Evolutionary conservation across 176 grass and related monocot genomes (phyloP).

Genomic region (Dendrocalamus sinicus): DNA sequence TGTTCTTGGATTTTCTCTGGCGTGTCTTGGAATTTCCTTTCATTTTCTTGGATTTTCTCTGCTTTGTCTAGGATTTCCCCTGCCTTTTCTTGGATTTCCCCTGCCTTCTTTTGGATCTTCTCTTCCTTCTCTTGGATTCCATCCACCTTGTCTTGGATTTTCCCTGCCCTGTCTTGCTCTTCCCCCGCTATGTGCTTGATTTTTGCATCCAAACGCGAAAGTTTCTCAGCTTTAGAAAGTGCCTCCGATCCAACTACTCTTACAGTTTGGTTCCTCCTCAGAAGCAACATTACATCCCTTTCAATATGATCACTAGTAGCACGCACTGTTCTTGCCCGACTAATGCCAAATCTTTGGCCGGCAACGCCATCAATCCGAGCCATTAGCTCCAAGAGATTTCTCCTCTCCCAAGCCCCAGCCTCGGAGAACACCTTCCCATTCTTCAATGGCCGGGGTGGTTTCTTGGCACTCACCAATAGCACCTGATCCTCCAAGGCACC

Average conservation of each 20-base stretch:
- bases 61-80: constrained; percentile 21
- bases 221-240: constrained; percentile 36
- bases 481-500: constrained; percentile 49
- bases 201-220: constrained; percentile 44
- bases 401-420: constrained; percentile 53
- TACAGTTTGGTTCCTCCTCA: constrained; percentile 64
- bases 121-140: constrained; percentile 12
- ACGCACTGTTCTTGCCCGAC: constrained; percentile 51
- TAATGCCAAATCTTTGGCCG: constrained; percentile 49
- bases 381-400: constrained; percentile 93
- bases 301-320: constrained; percentile 44
- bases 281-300: constrained; percentile 50
- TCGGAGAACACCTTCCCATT: constrained; percentile 63
- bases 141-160: constrained; percentile 19
- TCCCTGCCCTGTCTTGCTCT: constrained; percentile 36
- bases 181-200: constrained; percentile 22
- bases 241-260: constrained; percentile 45
- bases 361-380: constrained; percentile 65
- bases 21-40: background rate
- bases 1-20: constrained; percentile 10
- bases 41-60: constrained; percentile 24
- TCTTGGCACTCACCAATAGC: constrained; percentile 56
- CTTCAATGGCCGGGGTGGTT: constrained; percentile 55
- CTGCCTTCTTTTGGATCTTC: constrained; percentile 11
- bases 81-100: background rate